Conservation (phyloP, 2,329 filamentous ascomycete genomes). For the Xylariaceae sp. region DNA sequence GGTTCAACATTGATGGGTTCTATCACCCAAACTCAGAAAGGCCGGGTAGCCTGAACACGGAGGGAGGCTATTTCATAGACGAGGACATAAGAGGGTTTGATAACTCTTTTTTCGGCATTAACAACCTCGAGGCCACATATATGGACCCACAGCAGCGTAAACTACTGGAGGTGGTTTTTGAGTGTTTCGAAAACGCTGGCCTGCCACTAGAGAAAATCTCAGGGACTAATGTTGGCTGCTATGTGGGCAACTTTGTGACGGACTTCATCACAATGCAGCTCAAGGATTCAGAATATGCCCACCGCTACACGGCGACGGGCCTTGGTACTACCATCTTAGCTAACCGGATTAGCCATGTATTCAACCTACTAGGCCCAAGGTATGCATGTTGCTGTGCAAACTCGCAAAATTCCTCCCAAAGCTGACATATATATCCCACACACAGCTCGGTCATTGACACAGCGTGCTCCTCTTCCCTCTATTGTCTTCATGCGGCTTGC, state of each 20-base stretch:
- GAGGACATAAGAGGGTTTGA: conserved; percentile 34
- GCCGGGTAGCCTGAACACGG: conserved; percentile 5
- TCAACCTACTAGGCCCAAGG: conserved; percentile 10
- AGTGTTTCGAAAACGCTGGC: neutral
- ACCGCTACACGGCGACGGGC: conserved; percentile 13
- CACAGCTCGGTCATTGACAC: conserved; percentile 7
- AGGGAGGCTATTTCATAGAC: conserved; percentile 36
- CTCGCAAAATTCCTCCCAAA: no score
- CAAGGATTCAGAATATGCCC: conserved; percentile 4
- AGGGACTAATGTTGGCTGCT: conserved; percentile 1
- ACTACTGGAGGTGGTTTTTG: neutral
- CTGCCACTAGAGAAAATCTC: neutral
- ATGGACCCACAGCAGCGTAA: conserved; percentile 27
- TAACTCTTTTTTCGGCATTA: conserved; percentile 36
- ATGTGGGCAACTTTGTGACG: conserved; percentile 13
- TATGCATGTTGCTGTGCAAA: neutral
- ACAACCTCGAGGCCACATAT: conserved; percentile 31
- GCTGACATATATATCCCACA: neutral
- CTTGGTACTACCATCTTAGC: conserved; percentile 10
- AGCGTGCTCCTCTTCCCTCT: conserved; percentile 10
- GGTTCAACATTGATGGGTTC: conserved; percentile 29
- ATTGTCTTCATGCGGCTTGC: conserved; percentile 9
- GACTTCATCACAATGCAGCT: conserved; percentile 7
- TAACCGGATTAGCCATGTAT: conserved; percentile 18
- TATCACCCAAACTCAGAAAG: conserved; percentile 18